These are phyloP conservation scores for Saccharomycopsis sp. DNA, from an alignment of 805 yeast species.

Conservation along the genomic window DNA sequence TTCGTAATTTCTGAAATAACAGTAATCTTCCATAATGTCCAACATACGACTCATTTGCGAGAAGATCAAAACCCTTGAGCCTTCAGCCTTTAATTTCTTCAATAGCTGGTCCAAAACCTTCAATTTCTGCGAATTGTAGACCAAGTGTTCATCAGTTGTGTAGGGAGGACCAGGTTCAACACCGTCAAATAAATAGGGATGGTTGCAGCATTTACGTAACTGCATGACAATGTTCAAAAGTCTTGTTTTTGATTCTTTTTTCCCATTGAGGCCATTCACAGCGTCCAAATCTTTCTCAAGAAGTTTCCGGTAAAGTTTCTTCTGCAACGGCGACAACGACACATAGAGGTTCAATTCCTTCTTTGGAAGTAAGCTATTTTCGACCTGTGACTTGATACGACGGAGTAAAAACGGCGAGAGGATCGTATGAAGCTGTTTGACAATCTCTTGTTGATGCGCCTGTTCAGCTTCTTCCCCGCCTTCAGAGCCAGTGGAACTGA, in stretches of 20 bases:
- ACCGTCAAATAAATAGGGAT: constrained; percentile 79
- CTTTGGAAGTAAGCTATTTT: constrained; percentile 67
- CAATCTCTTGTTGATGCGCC: constrained; percentile 36
- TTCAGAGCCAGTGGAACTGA: constrained; percentile 34
- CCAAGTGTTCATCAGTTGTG: constrained; percentile 78
- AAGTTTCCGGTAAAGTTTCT: constrained; percentile 67
- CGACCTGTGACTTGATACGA: constrained; percentile 77
- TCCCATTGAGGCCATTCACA: constrained; percentile 74
- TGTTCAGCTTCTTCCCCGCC: constrained; percentile 28
- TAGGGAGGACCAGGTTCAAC: constrained; percentile 89
- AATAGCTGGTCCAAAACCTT: constrained; percentile 62
- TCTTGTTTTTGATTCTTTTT: constrained; percentile 68
- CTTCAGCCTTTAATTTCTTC: constrained; percentile 55
- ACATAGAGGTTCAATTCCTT: constrained; percentile 68
- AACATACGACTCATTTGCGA: constrained; percentile 80
- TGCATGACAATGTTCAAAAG: constrained; percentile 79
- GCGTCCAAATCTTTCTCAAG: constrained; percentile 79
- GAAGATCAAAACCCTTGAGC: constrained; percentile 71
- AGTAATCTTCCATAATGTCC: constrained; percentile 76
- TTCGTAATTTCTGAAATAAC: constrained; percentile 58
- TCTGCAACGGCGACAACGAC: constrained; percentile 75
- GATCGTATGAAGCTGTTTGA: constrained; percentile 68
- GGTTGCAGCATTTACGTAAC: constrained; percentile 77
- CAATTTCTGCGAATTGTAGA: constrained; percentile 66
- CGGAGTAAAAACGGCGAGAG: constrained; percentile 69